A percentile compares a stretch with the other conserved stretches of the same genome.
These are phyloP conservation scores for Debaryomyces singareniensis DNA, from an alignment of 1,139 yeast genomes.

Conservation along the genomic window DNA sequence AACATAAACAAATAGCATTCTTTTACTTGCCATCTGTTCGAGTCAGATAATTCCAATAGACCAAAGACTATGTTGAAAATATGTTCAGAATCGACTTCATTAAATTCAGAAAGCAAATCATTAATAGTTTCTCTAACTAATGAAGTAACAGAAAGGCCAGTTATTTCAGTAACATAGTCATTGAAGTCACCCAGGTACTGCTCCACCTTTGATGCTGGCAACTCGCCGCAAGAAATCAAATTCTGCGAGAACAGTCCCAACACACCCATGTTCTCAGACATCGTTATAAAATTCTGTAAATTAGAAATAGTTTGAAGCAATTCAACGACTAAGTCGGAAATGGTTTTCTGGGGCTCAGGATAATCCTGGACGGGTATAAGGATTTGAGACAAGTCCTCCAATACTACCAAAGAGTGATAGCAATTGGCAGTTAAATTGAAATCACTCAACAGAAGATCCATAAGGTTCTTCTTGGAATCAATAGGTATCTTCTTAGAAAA, in stretches of 20 bases:
- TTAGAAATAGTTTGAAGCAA: conserved; percentile 19
- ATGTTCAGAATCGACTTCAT: conserved; percentile 24
- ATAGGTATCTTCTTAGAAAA: conserved; percentile 24
- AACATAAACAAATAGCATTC: conserved; percentile 39
- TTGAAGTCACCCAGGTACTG: conserved; percentile 52
- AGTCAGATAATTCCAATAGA: conserved; percentile 8
- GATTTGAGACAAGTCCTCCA: conserved; percentile 3
- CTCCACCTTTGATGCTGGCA: conserved; percentile 23
- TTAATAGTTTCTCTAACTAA: conserved; percentile 48
- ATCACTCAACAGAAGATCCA: conserved; percentile 15
- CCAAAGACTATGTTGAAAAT: conserved; percentile 19
- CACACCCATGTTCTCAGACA: conserved; percentile 9
- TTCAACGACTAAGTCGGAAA: conserved; percentile 13
- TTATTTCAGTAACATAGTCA: conserved; percentile 61
- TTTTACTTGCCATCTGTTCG: conserved; percentile 15
- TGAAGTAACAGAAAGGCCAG: conserved; percentile 50
- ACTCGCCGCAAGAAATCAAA: conserved; percentile 17
- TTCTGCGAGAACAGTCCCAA: conserved; percentile 14
- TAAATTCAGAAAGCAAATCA: conserved; percentile 44
- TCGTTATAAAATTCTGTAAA: conserved; percentile 21
- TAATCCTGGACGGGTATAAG: conserved; percentile 2
- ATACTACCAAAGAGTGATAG: conserved; percentile 10
- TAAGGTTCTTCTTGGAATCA: conserved; percentile 13
- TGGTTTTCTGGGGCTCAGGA: conserved; percentile 10
- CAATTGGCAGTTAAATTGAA: conserved; percentile 12